A percentile compares a stretch with the other conserved stretches of the same genome.
phyloP scores from a whole-genome alignment of 192 early-diverging fungal species.

The Ambispora gerdemannii region DNA sequence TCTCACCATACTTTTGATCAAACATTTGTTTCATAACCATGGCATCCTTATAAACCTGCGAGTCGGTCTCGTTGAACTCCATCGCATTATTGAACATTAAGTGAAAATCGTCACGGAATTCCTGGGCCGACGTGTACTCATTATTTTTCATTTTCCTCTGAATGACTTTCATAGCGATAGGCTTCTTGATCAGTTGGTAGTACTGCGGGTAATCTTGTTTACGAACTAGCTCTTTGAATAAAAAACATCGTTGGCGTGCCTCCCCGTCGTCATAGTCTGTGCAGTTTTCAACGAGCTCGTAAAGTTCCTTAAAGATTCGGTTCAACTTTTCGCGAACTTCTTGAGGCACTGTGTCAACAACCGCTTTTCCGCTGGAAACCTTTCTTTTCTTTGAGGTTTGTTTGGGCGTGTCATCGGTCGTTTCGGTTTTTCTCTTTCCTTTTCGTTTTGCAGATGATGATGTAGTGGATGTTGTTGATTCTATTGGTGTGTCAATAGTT shows the following conservation, averaged over 20 bases:
- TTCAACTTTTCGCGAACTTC: conserved; percentile 55
- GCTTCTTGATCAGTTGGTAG: conserved; percentile 82
- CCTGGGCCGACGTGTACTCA: conserved; percentile 59
- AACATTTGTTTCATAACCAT: conserved; percentile 46
- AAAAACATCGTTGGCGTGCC: conserved; percentile 61
- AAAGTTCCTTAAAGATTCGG: conserved; percentile 53
- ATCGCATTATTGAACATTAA: conserved; percentile 91
- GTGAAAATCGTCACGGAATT: conserved; percentile 78
- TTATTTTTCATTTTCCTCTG: conserved; percentile 65
- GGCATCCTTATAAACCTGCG: conserved; percentile 90
- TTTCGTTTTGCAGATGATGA: too few species aligned
- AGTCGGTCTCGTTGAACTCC: conserved; percentile 88
- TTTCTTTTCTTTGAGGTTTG: conserved; percentile 29
- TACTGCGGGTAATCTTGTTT: conserved; percentile 82
- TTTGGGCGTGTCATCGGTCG: conserved; percentile 21
- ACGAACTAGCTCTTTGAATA: conserved; percentile 76
- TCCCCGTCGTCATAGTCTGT: conserved; percentile 48
- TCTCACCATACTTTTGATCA: too few species aligned
- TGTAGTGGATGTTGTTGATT: background rate
- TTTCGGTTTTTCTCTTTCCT: conserved; percentile 37
- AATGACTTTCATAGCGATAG: conserved; percentile 89
- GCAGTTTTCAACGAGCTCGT: conserved; percentile 60
- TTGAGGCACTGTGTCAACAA: conserved; percentile 51
- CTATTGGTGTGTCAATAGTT: background rate
- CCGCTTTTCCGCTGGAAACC: too few species aligned